Evolutionary conservation across 2,329 filamentous ascomycete species (phyloP).

Genomic region (Monascus ruber): DNA sequence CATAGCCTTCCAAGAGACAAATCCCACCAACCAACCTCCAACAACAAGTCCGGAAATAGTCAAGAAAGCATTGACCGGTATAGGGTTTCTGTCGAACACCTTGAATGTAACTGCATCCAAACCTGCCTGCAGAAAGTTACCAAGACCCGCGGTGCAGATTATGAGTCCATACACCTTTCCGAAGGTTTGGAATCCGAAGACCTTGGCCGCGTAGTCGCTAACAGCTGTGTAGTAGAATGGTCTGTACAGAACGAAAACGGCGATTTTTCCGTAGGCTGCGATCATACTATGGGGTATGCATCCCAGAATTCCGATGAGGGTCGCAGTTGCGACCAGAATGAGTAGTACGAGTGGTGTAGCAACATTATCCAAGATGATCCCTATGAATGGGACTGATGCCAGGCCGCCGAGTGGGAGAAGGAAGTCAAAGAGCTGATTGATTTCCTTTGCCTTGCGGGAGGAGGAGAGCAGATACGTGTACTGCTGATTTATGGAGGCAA

Average conservation of each 20-base stretch:
- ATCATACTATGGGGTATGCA: conserved; percentile 59
- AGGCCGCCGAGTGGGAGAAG: conserved; percentile 74
- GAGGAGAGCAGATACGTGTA: conserved; percentile 64
- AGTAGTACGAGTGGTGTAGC: conserved; percentile 60
- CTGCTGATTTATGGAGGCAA: conserved; percentile 73
- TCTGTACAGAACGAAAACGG: conserved; percentile 71
- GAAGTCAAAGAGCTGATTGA: conserved; percentile 83
- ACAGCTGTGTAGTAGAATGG: conserved; percentile 85
- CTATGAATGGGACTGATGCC: conserved; percentile 77
- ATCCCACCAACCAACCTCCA: conserved; percentile 55
- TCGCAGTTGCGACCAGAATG: conserved; percentile 59
- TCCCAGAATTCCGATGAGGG: conserved; percentile 64
- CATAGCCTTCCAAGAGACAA: conserved; percentile 45
- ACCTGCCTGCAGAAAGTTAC: conserved; percentile 74
- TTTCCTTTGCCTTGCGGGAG: conserved; percentile 47
- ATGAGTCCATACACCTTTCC: conserved; percentile 89
- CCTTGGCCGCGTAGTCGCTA: conserved; percentile 79
- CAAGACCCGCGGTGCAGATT: conserved; percentile 71
- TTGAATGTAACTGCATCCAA: conserved; percentile 69
- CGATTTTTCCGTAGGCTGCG: conserved; percentile 60
- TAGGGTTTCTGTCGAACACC: conserved; percentile 58
- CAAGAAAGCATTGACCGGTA: conserved; percentile 65
- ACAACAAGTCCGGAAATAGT: conserved; percentile 51
- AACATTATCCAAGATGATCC: conserved; percentile 63
- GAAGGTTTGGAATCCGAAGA: conserved; percentile 85